Evolutionary conservation across 139 green algal genomes (phyloP), one percentile per base, ranked within the genome.

Genomic region (Chlorella sp.): DNA sequence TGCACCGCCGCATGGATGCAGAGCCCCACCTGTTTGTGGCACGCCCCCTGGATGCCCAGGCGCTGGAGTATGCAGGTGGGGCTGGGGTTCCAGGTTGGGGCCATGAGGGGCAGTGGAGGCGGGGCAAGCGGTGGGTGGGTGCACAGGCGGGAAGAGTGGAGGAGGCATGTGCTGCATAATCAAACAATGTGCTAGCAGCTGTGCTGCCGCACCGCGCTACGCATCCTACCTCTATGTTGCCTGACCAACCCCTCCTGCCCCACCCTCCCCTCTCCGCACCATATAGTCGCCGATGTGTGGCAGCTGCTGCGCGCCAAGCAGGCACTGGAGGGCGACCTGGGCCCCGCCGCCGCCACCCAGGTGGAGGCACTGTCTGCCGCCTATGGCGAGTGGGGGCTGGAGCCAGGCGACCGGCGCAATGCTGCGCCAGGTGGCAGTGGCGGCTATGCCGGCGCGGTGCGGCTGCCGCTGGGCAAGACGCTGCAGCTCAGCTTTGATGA

Each of bases 1-100:
- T 85, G 80, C 80, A 85, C 47, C 34, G 20, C 21, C 80, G 80
- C 80, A 85, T 85, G 80, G 80, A 85, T 30, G n/a, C 17, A 3
- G 67, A 85, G 9, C 18, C 67, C 2, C 7, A 57, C 1, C 67
- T 85, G 47, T 85, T 39, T 16, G 47, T 25, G 34, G 12, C 21
- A 23, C 65, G 80, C 0, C 80, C 80, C 17, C 65, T 85, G 65
- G 80, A 78, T 12, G n/a, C 65, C 16, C 20, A 69, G 30, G 41
- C 69, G 30, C 51, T 85, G 44, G 20, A 68, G 18, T 85, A 78
- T 25, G 80, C 80, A 75, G 78, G 78, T 84, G 63, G 21, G 39
- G 71, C 26, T 60, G 38, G 30, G 68, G 36, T 5, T 74, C 36
- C 32, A n/a, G 7, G 64, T n/a, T 20, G 2, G 60, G 17, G 60